Conservation (phyloP, 495 filamentous ascomycete genomes). For the Tuber umbilicatum region DNA sequence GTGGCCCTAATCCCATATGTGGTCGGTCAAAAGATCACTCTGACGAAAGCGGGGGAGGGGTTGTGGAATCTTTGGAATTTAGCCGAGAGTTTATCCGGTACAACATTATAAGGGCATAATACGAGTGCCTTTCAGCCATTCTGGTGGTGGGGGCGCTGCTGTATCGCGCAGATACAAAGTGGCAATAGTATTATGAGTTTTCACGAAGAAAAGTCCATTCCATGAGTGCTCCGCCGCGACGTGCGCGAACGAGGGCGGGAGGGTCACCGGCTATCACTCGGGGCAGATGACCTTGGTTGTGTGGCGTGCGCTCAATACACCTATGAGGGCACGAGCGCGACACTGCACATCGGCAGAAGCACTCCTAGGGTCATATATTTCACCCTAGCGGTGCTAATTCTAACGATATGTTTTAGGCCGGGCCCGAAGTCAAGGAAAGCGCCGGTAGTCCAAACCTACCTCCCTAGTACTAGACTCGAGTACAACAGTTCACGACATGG, state of each 20-base stretch:
- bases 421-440: background rate
- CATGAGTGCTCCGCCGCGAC: background rate
- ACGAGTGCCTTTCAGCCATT: background rate
- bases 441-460: background rate
- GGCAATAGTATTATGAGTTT: background rate
- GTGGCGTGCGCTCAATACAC: background rate
- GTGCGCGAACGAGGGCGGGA: background rate
- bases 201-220: background rate
- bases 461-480: background rate
- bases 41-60: conserved; percentile 31
- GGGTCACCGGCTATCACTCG: background rate
- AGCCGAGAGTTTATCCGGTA: background rate
- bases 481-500: background rate
- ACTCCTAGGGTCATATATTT: background rate
- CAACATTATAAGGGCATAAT: background rate
- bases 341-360: too few species aligned
- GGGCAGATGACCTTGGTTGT: background rate
- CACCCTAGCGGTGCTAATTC: background rate
- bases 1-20: conserved; percentile 17
- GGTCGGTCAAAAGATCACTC: conserved; percentile 7
- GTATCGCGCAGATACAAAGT: background rate
- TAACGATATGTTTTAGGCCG: background rate
- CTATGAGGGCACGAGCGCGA: background rate
- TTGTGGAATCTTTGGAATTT: background rate
- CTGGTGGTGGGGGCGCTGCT: background rate